A percentile compares a stretch with the other conserved stretches of the same genome.
Evolutionary conservation across 495 filamentous ascomycete genomes (phyloP).

Genomic region (Aspergillus coremiiformis): DNA sequence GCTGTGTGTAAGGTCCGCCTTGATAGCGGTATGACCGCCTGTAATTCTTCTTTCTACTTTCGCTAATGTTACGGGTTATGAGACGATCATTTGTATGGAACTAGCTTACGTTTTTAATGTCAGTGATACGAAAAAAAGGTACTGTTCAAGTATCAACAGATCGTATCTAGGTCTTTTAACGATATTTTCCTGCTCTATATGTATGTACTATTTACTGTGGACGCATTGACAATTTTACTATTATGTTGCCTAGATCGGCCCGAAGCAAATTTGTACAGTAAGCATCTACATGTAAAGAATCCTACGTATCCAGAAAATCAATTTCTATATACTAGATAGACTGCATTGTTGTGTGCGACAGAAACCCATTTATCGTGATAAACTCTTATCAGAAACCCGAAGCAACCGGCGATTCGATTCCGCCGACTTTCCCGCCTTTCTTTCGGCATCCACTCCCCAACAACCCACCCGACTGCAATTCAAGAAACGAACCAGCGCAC

Average conservation of each 20-base stretch:
- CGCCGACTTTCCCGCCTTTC: constrained; percentile 8
- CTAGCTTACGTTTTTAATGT: background rate
- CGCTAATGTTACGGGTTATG: background rate
- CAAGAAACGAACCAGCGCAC: constrained; percentile 8
- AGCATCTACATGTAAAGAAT: too few species aligned
- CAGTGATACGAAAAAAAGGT: background rate
- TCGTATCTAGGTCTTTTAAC: too few species aligned
- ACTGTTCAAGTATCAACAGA: background rate
- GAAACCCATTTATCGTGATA: background rate
- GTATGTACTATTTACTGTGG: background rate
- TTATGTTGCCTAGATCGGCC: background rate
- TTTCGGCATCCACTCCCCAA: background rate
- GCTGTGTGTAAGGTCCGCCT: background rate
- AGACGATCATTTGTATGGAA: background rate
- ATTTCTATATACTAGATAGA: too few species aligned
- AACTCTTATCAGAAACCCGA: constrained; percentile 9
- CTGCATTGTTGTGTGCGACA: too few species aligned
- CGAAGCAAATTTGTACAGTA: background rate
- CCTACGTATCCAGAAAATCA: background rate
- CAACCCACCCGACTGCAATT: constrained; percentile 5
- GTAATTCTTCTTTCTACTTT: background rate
- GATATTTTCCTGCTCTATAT: too few species aligned
- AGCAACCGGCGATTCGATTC: constrained; percentile 8
- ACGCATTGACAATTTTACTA: too few species aligned
- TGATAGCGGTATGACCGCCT: background rate